Percentiles rank a stretch among this genome's conserved stretches.
These are phyloP conservation scores for Fusarium xylarioides DNA, from an alignment of 2,329 filamentous ascomycete genomes.

Conservation along the genomic window DNA sequence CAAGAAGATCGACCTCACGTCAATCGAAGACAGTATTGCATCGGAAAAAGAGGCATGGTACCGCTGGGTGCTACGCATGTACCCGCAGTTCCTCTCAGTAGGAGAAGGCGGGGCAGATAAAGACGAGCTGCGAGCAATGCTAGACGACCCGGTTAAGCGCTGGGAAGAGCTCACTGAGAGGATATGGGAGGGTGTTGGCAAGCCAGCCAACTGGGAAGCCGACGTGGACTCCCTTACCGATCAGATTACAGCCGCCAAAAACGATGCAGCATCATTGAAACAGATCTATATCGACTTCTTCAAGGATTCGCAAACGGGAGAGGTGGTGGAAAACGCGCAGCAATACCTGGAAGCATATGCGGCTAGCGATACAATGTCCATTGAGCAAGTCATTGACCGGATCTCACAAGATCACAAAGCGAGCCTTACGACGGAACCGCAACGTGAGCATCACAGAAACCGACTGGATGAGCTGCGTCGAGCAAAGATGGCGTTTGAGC, in stretches of 20 bases:
- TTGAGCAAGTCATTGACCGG: conserved; percentile 49
- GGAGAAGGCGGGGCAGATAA: conserved; percentile 43
- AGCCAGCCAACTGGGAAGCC: conserved; percentile 45
- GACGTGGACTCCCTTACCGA: conserved; percentile 48
- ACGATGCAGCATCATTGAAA: conserved; percentile 46
- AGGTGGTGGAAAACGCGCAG: conserved; percentile 45
- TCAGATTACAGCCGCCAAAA: conserved; percentile 46
- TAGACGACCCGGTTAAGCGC: conserved; percentile 50
- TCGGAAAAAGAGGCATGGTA: conserved; percentile 65
- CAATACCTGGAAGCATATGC: conserved; percentile 53
- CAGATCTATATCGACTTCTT: conserved; percentile 55
- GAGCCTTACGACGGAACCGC: conserved; percentile 44
- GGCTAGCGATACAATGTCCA: conserved; percentile 37
- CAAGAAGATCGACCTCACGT: conserved; percentile 53
- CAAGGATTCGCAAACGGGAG: conserved; percentile 47
- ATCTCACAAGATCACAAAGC: conserved; percentile 47
- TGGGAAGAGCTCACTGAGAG: conserved; percentile 50
- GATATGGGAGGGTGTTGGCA: conserved; percentile 50
- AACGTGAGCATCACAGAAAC: conserved; percentile 50
- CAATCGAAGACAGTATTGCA: conserved; percentile 60
- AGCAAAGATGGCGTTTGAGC: conserved; percentile 60
- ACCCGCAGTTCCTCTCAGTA: conserved; percentile 51
- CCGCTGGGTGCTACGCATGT: conserved; percentile 53
- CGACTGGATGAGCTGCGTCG: conserved; percentile 58
- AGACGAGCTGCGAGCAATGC: conserved; percentile 48